phyloP scores from a whole-genome alignment of 2,329 filamentous ascomycete species.

The Talaromyces sp. region DNA sequence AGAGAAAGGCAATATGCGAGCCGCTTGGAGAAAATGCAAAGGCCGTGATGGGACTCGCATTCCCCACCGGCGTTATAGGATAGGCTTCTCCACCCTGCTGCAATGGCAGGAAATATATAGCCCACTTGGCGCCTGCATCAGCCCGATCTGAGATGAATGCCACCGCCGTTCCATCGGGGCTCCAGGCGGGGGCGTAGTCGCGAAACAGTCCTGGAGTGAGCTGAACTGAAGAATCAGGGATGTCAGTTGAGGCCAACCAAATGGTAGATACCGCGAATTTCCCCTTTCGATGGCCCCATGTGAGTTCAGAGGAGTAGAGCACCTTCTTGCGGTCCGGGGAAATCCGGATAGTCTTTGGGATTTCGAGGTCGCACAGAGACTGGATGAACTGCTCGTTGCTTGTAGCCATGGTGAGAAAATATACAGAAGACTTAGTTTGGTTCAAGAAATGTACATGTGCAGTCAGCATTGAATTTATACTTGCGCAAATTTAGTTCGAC shows the following conservation, averaged over 20 bases:
- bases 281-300: constrained; percentile 3
- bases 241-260: constrained; percentile 12
- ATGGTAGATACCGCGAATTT: constrained; percentile 2
- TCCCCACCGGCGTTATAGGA: constrained; percentile 9
- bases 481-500: neutral
- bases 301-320: constrained; percentile 2
- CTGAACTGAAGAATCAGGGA: constrained; percentile 7
- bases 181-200: constrained; percentile 13
- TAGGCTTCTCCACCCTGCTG: constrained; percentile 5
- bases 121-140: constrained; percentile 9
- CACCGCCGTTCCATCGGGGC: constrained; percentile 13
- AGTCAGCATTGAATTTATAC: neutral
- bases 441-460: neutral
- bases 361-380: constrained; percentile 3
- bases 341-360: constrained; percentile 1
- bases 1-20: constrained; percentile 9
- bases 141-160: constrained; percentile 15
- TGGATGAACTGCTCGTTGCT: constrained; percentile 1
- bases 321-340: constrained; percentile 1
- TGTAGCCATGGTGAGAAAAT: neutral
- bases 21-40: constrained; percentile 11
- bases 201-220: constrained; percentile 13
- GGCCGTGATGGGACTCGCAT: constrained; percentile 4
- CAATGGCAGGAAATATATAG: constrained; percentile 9
- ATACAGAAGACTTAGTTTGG: neutral